A percentile compares a stretch with the other conserved stretches of the same genome.
phyloP scores from a whole-genome alignment of 108 stramenopile species.

The Nitzschia sp. region DNA sequence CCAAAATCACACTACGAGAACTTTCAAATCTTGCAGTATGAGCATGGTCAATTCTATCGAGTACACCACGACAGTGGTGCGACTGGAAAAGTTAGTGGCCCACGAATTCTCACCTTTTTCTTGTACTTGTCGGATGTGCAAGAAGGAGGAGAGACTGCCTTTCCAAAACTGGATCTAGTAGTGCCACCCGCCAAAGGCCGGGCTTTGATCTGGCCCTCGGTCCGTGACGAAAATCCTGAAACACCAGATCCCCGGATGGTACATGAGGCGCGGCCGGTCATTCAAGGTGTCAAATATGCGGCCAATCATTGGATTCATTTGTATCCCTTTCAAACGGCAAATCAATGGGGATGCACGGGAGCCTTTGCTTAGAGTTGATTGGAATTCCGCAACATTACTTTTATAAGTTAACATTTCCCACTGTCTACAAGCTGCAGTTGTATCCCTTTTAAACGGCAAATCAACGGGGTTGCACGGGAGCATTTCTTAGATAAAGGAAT shows the following conservation, averaged over 20 bases:
- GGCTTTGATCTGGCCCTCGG: constrained; percentile 83
- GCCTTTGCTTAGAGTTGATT: constrained; percentile 6
- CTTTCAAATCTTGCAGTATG: constrained; percentile 74
- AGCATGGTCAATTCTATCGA: constrained; percentile 57
- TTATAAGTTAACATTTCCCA: too few species aligned
- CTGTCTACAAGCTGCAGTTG: constrained; percentile 29
- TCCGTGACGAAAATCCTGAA: constrained; percentile 58
- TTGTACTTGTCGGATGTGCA: constrained; percentile 82
- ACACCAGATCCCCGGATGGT: constrained; percentile 42
- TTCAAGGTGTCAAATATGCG: constrained; percentile 73
- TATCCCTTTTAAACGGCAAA: constrained; percentile 71
- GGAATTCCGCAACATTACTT: too few species aligned
- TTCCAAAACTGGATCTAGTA: constrained; percentile 12
- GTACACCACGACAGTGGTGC: constrained; percentile 65
- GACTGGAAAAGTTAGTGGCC: constrained; percentile 56
- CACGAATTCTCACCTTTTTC: constrained; percentile 84
- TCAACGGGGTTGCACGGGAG: constrained; percentile 70
- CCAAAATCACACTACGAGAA: constrained; percentile 62
- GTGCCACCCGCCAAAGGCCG: constrained; percentile 63
- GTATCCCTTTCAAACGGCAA: constrained; percentile 71
- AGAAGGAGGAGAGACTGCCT: constrained; percentile 83
- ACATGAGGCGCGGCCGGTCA: constrained; percentile 78
- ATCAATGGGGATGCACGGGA: constrained; percentile 74
- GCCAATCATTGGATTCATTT: constrained; percentile 88
- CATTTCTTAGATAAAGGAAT: neutral